phyloP scores from a whole-genome alignment of 1,284 basidiomycete genomes.

The Golubevia pallescens region DNA sequence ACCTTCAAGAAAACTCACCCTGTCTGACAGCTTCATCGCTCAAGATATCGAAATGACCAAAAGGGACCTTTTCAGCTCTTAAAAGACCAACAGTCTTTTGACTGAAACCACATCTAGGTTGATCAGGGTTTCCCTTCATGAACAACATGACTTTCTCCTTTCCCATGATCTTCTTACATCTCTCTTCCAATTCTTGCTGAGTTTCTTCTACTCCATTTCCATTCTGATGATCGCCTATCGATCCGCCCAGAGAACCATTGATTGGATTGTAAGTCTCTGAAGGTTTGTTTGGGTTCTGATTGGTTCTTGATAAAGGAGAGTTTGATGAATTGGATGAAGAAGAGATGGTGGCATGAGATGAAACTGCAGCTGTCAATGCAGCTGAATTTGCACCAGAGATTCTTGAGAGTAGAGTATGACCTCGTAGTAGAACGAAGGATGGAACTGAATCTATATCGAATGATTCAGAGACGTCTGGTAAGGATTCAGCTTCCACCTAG shows the following conservation, averaged over 20 bases:
- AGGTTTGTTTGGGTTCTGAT: constrained; percentile 37
- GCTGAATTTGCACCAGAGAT: constrained; percentile 55
- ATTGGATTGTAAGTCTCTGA: constrained; percentile 24
- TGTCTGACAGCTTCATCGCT: constrained; percentile 60
- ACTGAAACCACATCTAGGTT: constrained; percentile 58
- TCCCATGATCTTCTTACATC: constrained; percentile 59
- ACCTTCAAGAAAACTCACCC: too few relatives aligned
- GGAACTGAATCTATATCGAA: constrained; percentile 63
- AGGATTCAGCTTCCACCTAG: constrained; percentile 58
- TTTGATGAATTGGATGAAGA: constrained; percentile 12
- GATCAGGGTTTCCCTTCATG: constrained; percentile 61
- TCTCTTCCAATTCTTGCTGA: constrained; percentile 47
- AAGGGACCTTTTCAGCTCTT: constrained; percentile 53
- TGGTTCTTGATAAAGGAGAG: constrained; percentile 45
- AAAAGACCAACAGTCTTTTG: constrained; percentile 62
- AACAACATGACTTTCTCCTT: constrained; percentile 57
- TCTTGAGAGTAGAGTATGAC: constrained; percentile 58
- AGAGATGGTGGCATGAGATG: constrained; percentile 63
- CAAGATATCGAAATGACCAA: constrained; percentile 60
- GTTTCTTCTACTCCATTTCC: constrained; percentile 45
- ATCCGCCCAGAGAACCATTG: neutral
- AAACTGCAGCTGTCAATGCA: constrained; percentile 67
- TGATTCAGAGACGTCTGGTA: constrained; percentile 59
- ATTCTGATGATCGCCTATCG: constrained; percentile 3
- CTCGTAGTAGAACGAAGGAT: constrained; percentile 56